Base-by-base conservation (phyloP, 2,329 filamentous ascomycete species). In the Botrytis aclada region DNA sequence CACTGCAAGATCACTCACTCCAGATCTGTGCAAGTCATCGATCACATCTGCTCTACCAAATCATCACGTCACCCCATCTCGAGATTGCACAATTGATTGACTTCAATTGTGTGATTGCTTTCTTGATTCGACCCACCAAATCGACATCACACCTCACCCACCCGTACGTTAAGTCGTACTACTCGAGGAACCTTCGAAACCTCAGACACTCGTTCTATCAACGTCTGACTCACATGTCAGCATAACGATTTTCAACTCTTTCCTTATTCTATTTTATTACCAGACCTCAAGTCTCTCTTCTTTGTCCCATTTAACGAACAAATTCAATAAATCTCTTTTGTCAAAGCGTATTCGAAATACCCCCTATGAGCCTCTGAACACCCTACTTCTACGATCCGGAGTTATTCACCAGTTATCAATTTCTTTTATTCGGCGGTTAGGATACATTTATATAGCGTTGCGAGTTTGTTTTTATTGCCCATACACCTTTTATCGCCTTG, bases 261-360 rank as follows among this genome's bases (percentile, higher is more conserved):
- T 80, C 80, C 77, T 76, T 80, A 80, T 73, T 80, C n/a, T 54
- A 54, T 29, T 79, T 81, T 76, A 76, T 79, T 80, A 74, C 74
- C 75, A 80, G 79, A 79, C 78, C 39, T 74, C 77, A 72, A 75
- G 78, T 78, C 77, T 75, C 73, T 75, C 73, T 75, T 76, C 77
- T 74, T 76, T 77, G 73, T 74, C 70, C 76, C 77, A 69, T 73
- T 77, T 80, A 77, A 81, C 80, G 80, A 81, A 75, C 79, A 70
- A 77, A 65, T 88, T 74, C 86, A 85, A 67, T 79, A 82, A 7
- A 83, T 84, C 65, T 88, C 87, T 3, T 83, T 90, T 70, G 79
- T 84, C 78, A 83, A 76, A 85, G 86, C 70, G 70, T 72, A 78
- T 82, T 89, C 79, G 75, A 80, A 80, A 80, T 80, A 78, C 79